phyloP scores from a whole-genome alignment of 179 eudicot genomes.

The Dionaea muscipula region DNA sequence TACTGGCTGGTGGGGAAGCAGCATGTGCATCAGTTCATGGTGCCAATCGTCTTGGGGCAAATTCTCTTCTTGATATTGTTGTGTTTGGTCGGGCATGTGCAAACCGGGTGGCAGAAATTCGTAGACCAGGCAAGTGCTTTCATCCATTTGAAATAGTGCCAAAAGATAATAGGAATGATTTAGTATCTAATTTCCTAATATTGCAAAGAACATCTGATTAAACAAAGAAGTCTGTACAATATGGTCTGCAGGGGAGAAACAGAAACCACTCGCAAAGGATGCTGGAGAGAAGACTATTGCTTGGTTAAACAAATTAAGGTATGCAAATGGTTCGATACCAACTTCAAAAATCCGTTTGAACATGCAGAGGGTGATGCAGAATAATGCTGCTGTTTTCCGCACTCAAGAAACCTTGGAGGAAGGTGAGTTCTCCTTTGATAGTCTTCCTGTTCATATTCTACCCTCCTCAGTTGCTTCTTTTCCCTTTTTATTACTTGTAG shows the following conservation, averaged over 20 bases:
- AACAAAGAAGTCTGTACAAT: slow-evolving; percentile 6
- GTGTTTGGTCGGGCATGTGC: slow-evolving; percentile 99
- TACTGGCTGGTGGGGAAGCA: slow-evolving; percentile 97
- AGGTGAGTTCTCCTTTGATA: slow-evolving; percentile 39
- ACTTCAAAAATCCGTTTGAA: slow-evolving; percentile 77
- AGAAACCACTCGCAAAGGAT: slow-evolving; percentile 62
- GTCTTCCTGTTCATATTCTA: neutral
- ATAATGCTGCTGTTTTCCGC: slow-evolving; percentile 93
- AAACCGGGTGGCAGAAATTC: slow-evolving; percentile 86
- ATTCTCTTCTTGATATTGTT: slow-evolving; percentile 98
- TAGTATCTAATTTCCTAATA: too few relatives aligned
- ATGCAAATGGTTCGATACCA: slow-evolving; percentile 75
- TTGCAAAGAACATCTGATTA: too few relatives aligned
- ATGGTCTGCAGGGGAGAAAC: slow-evolving; percentile 58
- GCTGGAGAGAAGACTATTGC: slow-evolving; percentile 88
- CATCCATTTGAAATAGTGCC: neutral
- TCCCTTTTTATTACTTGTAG: too few relatives aligned
- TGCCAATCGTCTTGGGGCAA: slow-evolving; percentile 97
- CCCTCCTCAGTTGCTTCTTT: too few relatives aligned
- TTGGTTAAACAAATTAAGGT: slow-evolving; percentile 86
- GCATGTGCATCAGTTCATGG: slow-evolving; percentile 99
- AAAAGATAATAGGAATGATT: too few relatives aligned
- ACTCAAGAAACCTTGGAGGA: slow-evolving; percentile 89
- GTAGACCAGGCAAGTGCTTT: slow-evolving; percentile 52
- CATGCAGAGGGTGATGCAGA: slow-evolving; percentile 98